Conservation (phyloP, 2,329 filamentous ascomycete species). For the Calonectria pauciramosa region DNA sequence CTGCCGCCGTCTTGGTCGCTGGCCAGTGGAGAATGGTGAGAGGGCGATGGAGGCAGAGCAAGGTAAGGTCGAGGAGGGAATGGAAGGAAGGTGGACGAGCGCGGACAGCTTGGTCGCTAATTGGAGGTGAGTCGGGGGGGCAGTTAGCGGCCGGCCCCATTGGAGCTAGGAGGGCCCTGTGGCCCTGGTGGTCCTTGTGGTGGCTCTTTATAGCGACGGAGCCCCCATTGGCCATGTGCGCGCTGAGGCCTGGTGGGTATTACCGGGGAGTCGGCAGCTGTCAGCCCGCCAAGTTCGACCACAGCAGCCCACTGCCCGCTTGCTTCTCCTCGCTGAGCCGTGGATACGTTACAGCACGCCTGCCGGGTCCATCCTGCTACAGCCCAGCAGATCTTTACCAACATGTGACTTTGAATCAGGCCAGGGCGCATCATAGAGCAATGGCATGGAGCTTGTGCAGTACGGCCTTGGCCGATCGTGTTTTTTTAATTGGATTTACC, state of each 20-base stretch:
- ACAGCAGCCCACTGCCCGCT: neutral
- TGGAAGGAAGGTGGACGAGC: slow-evolving; percentile 5
- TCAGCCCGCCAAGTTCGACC: slow-evolving; percentile 20
- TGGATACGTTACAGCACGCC: neutral
- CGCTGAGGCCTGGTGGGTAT: slow-evolving; percentile 11
- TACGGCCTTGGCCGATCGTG: neutral
- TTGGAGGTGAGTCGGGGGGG: slow-evolving; percentile 9
- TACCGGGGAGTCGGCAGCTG: slow-evolving; percentile 20
- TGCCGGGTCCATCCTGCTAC: slow-evolving; percentile 1
- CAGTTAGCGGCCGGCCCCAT: slow-evolving; percentile 9
- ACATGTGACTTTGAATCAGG: slow-evolving; percentile 9
- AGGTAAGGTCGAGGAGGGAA: neutral
- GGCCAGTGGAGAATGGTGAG: slow-evolving; percentile 11
- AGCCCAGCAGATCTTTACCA: slow-evolving; percentile 6
- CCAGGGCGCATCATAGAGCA: neutral
- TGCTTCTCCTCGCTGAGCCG: neutral
- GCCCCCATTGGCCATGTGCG: slow-evolving; percentile 13
- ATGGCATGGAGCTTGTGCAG: neutral
- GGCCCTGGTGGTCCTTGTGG: neutral
- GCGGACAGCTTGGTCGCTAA: neutral
- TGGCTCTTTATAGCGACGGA: neutral
- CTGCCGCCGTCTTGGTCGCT: slow-evolving; percentile 14
- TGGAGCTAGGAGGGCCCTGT: neutral
- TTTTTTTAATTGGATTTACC: neutral
- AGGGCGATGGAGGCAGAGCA: slow-evolving; percentile 6